These are phyloP conservation scores for Aspergillus asperescens DNA, from an alignment of 495 filamentous ascomycete species.

Conservation along the genomic window DNA sequence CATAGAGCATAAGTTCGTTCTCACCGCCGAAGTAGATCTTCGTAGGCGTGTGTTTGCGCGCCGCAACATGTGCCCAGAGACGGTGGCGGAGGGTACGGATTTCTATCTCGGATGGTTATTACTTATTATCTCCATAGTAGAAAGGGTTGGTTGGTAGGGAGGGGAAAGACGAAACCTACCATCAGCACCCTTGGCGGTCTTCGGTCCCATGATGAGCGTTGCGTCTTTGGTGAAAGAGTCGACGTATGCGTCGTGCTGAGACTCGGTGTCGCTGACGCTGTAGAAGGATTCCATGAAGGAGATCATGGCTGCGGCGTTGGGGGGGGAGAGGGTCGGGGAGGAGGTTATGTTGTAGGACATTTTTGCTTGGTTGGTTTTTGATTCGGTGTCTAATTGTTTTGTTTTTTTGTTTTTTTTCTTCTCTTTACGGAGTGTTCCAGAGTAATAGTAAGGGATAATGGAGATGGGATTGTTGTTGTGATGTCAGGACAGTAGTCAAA, in stretches of 20 bases:
- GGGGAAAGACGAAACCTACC: conserved; percentile 35
- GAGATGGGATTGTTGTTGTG: not conserved
- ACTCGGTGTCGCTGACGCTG: conserved; percentile 50
- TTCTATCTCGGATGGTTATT: conserved; percentile 37
- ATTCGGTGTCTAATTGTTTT: not conserved
- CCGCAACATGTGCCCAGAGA: conserved; percentile 53
- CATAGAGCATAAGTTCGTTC: conserved; percentile 58
- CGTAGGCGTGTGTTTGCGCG: conserved; percentile 43
- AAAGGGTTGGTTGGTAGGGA: too few relatives aligned
- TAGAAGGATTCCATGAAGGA: conserved; percentile 57
- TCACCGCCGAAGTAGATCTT: conserved; percentile 51
- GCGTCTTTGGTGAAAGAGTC: conserved; percentile 51
- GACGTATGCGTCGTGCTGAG: conserved; percentile 52
- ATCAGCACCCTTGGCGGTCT: conserved; percentile 42
- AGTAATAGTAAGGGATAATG: too few relatives aligned
- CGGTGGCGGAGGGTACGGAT: conserved; percentile 50
- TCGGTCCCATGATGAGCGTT: conserved; percentile 53
- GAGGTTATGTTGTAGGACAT: conserved; percentile 40
- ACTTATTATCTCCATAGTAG: not conserved
- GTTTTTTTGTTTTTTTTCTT: not conserved
- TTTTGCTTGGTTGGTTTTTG: conserved; percentile 9
- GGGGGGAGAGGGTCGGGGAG: conserved; percentile 26
- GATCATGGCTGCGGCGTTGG: conserved; percentile 31
- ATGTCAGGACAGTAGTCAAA: too few relatives aligned
- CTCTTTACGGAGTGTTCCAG: not conserved